Evolutionary conservation across 352 stramenopile genomes (phyloP), one percentile per base, ranked within the genome.

Genomic region (Phytopythium cucurbitacearum): DNA sequence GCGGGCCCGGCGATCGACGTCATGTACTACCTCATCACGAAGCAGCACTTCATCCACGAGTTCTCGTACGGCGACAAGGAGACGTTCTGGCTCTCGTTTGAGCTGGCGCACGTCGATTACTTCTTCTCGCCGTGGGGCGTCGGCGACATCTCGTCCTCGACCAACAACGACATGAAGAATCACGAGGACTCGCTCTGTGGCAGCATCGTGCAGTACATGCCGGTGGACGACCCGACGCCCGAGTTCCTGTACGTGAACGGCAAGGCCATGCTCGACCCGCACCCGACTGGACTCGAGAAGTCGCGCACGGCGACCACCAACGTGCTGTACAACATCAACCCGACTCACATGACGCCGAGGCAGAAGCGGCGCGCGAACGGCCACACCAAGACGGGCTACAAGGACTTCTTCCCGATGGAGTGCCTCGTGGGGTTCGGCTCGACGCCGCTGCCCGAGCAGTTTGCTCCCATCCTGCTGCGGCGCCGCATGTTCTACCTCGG

Each of bases 171-270:
- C 28, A 16, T 76, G 46, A 40, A 61, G 28, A 62, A 56, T 9
- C 66, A 74, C 48, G 15, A 62, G 4, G 66, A 74, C n/a, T 63
- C 67, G 4, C 62, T 76, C 4, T 76, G 65, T 42, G 67, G 67
- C 10, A 70, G 64, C 39, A 66, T 76, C n/a, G 65, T 50, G 7
- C 73, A 84, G 44, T 80, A 69, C 36, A 46, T 76, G 43, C 73
- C 73, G 0, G 67, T 58, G 9, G 44, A 68, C 12, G 43, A 61
- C 21, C 38, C 57, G 0, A 53, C 45, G 1, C 36, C 65, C 4
- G 71, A 82, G 47, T 16, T 84, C 7, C 41, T 84, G 7, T 84
- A 84, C 37, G 64, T 80, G 32, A 79, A 82, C 36, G 72, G 73
- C 46, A 84, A 84, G 51, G 63, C 66, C 11, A 44, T 84, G 56